Evolutionary conservation across 164 flowering plant species (phyloP), one percentile per base, ranked within the genome.

Genomic region (Paratinospora sagittata): DNA sequence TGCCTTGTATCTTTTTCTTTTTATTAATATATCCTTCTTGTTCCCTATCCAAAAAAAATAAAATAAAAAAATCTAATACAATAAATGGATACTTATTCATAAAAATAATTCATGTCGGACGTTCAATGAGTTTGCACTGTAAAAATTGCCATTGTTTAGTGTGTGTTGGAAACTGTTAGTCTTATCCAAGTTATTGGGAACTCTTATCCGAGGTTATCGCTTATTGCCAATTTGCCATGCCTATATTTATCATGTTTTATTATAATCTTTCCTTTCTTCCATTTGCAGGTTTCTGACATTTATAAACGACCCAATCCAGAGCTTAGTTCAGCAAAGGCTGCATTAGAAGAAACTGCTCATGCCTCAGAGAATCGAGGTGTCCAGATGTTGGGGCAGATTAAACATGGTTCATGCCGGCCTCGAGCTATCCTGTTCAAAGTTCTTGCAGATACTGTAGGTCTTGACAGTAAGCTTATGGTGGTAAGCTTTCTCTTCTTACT

Each of bases 391-490:
- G 97, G 98, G 65, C 97, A 93, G 79, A 89, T 96, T 81, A 91
- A 78, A 75, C 85, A 89, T 79, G 96, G 97, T 65, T 86, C 95
- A 36, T 96, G 99, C 77, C 91, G 95, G 69, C 86, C 97, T 65
- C 85, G 97, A 73, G 99, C 98, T 49, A 90, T 96, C 41, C 74
- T 96, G 73, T 96, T 96, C 79, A 96, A 96, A 84, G 98, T 91
- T 73, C 87, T 96, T 76, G 98, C 99, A 27, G 99, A 96, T 84
- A 81, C 92, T 81, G 93, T 93, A 27, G 99, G 98, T 66, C 87
- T 96, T 79, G 96, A 93, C 76, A 85, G 93, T 77, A 88, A 84
- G 78, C 90, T 96, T 68, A 76, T 91, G 82, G 94, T 87, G 97
- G 99, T 93, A 85, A 67, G 66, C 16, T 68, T 33, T 27, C 43